A percentile compares a stretch with the other conserved stretches of the same genome.
Conservation (phyloP, 1,284 basidiomycete genomes). For the Pseudozyma hubeiensis region DNA sequence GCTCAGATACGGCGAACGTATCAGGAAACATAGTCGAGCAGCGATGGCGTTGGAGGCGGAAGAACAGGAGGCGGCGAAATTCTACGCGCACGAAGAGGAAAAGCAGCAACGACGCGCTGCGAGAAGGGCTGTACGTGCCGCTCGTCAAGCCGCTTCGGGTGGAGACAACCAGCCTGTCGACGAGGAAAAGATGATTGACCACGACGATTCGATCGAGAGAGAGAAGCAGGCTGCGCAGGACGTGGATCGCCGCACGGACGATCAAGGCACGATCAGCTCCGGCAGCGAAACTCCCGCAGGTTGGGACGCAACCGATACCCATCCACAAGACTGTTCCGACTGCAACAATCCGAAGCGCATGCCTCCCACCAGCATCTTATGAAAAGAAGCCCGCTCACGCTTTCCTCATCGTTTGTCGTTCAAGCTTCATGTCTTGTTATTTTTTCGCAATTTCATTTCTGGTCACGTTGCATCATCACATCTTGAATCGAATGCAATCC, state of each 20-base stretch:
- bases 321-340: constrained; percentile 24
- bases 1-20: constrained; percentile 55
- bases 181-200: constrained; percentile 28
- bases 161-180: constrained; percentile 8
- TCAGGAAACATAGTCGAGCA: constrained; percentile 47
- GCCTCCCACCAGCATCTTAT: constrained; percentile 43
- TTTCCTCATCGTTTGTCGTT: background rate
- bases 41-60: constrained; percentile 53
- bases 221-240: background rate
- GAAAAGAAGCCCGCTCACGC: background rate
- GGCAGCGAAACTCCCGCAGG: constrained; percentile 23
- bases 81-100: constrained; percentile 23
- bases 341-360: constrained; percentile 36
- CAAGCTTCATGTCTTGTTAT: background rate
- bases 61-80: constrained; percentile 38
- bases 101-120: constrained; percentile 30
- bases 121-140: constrained; percentile 13
- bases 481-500: background rate
- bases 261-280: constrained; percentile 13
- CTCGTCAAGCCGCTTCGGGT: constrained; percentile 10
- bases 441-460: background rate
- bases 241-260: background rate
- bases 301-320: background rate
- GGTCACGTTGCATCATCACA: background rate
- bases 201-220: background rate